phyloP scores from a whole-genome alignment of 495 filamentous ascomycete genomes.

The Penicillium maclennaniae region DNA sequence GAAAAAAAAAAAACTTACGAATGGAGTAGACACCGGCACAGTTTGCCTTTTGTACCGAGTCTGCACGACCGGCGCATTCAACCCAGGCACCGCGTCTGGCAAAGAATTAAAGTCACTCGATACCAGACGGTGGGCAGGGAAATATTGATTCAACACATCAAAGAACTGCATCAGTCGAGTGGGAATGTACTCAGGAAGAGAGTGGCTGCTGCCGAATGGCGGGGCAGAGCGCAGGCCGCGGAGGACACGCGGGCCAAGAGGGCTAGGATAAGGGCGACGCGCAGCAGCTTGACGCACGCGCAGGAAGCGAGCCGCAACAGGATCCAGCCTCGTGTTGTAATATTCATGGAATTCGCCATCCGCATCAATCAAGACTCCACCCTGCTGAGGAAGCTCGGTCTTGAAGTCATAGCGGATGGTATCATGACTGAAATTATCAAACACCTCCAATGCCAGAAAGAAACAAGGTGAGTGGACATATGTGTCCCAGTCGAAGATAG shows the following conservation, averaged over 20 bases:
- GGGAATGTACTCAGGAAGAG: constrained; percentile 84
- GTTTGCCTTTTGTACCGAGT: constrained; percentile 82
- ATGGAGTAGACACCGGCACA: constrained; percentile 84
- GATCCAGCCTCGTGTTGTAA: constrained; percentile 75
- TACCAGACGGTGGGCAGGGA: constrained; percentile 85
- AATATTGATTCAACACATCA: constrained; percentile 77
- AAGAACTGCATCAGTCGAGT: constrained; percentile 96
- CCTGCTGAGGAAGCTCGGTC: constrained; percentile 77
- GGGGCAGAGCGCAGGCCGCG: constrained; percentile 56
- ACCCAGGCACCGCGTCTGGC: constrained; percentile 73
- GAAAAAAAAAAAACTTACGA: constrained; percentile 55
- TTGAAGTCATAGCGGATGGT: constrained; percentile 76
- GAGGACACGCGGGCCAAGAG: constrained; percentile 50
- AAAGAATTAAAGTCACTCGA: constrained; percentile 85
- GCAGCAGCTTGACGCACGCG: constrained; percentile 68
- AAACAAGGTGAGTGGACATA: constrained; percentile 89
- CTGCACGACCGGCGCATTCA: constrained; percentile 94
- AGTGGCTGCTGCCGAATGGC: constrained; percentile 69
- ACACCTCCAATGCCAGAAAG: constrained; percentile 97
- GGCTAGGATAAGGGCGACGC: constrained; percentile 50
- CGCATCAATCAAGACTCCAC: constrained; percentile 76
- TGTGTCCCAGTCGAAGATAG: constrained; percentile 88
- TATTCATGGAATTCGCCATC: constrained; percentile 93
- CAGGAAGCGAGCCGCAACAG: constrained; percentile 77
- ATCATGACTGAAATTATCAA: constrained; percentile 98